phyloP scores from a whole-genome alignment of 2,329 filamentous ascomycete genomes.

The Venturia nashicola region DNA sequence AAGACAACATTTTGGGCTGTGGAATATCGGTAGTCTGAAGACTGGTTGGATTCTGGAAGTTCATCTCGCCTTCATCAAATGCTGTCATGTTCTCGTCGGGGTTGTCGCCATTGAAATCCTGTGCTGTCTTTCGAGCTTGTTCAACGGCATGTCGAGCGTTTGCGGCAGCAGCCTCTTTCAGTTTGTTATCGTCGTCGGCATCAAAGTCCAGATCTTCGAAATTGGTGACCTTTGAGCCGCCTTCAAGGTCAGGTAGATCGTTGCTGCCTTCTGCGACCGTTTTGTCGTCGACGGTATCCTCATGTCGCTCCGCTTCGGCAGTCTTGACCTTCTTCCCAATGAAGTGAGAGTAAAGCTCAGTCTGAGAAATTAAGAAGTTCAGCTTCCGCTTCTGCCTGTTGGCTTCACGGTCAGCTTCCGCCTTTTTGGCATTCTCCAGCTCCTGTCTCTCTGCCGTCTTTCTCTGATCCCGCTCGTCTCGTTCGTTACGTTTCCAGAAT shows the following conservation, averaged over 20 bases:
- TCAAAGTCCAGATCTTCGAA: slow-evolving; percentile 96
- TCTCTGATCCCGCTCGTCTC: slow-evolving; percentile 86
- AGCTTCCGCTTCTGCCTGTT: slow-evolving; percentile 97
- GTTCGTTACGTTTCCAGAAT: slow-evolving; percentile 98
- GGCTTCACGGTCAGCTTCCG: slow-evolving; percentile 93
- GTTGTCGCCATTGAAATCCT: slow-evolving; percentile 60
- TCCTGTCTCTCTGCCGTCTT: slow-evolving; percentile 93
- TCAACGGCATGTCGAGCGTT: slow-evolving; percentile 95
- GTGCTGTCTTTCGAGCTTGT: slow-evolving; percentile 83
- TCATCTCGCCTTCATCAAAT: slow-evolving; percentile 94
- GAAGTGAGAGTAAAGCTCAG: slow-evolving; percentile 97
- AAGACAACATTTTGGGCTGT: slow-evolving; percentile 85
- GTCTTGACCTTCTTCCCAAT: slow-evolving; percentile 99
- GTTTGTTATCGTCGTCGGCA: slow-evolving; percentile 73
- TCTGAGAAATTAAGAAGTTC: slow-evolving; percentile 98
- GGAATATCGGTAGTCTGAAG: slow-evolving; percentile 88
- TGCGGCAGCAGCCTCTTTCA: slow-evolving; percentile 77
- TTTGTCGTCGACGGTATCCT: slow-evolving; percentile 53
- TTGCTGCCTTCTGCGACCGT: background rate
- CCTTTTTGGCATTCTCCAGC: slow-evolving; percentile 90
- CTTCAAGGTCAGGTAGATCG: background rate
- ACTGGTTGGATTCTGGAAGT: slow-evolving; percentile 97
- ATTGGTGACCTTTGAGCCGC: slow-evolving; percentile 65
- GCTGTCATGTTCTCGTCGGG: slow-evolving; percentile 45
- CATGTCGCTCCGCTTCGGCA: slow-evolving; percentile 81